A percentile compares a stretch with the other conserved stretches of the same genome.
phyloP scores from a whole-genome alignment of 2,329 filamentous ascomycete genomes.

The Aspergillus sp. region DNA sequence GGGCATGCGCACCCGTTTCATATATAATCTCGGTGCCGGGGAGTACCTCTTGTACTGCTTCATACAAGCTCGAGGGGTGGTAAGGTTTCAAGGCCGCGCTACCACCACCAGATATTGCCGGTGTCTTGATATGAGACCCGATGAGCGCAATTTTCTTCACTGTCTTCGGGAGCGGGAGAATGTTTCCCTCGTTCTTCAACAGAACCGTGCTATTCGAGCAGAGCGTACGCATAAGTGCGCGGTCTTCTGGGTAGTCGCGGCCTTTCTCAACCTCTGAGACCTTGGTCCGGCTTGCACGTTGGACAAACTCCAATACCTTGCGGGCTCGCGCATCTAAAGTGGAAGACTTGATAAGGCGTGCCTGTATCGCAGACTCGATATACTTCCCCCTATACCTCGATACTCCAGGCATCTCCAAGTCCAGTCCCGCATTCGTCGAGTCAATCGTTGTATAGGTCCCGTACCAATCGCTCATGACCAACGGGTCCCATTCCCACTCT shows the following conservation, averaged over 20 bases:
- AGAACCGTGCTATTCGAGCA: slow-evolving; percentile 65
- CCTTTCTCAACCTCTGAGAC: slow-evolving; percentile 49
- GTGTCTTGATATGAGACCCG: slow-evolving; percentile 51
- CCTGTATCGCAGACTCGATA: slow-evolving; percentile 37
- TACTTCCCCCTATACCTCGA: slow-evolving; percentile 35
- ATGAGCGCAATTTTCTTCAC: slow-evolving; percentile 49
- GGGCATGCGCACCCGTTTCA: slow-evolving; percentile 61
- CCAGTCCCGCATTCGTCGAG: slow-evolving; percentile 41
- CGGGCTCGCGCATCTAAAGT: slow-evolving; percentile 56
- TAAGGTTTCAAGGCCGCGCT: slow-evolving; percentile 54
- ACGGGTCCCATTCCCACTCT: slow-evolving; percentile 47
- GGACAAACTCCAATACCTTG: slow-evolving; percentile 56
- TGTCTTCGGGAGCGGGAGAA: slow-evolving; percentile 55
- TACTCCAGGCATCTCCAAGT: slow-evolving; percentile 47
- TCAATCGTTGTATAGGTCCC: slow-evolving; percentile 43
- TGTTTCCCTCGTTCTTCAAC: slow-evolving; percentile 65
- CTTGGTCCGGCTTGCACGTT: slow-evolving; percentile 52
- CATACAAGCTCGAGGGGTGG: slow-evolving; percentile 40
- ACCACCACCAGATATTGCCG: slow-evolving; percentile 57
- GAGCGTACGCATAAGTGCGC: slow-evolving; percentile 58
- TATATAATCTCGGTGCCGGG: slow-evolving; percentile 39
- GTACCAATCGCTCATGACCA: slow-evolving; percentile 48
- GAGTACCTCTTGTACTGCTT: slow-evolving; percentile 32
- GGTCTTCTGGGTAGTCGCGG: slow-evolving; percentile 42
- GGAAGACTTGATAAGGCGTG: slow-evolving; percentile 54